Base-by-base conservation (phyloP, 306 rosid species). In the Pyrus betulifolia region DNA sequence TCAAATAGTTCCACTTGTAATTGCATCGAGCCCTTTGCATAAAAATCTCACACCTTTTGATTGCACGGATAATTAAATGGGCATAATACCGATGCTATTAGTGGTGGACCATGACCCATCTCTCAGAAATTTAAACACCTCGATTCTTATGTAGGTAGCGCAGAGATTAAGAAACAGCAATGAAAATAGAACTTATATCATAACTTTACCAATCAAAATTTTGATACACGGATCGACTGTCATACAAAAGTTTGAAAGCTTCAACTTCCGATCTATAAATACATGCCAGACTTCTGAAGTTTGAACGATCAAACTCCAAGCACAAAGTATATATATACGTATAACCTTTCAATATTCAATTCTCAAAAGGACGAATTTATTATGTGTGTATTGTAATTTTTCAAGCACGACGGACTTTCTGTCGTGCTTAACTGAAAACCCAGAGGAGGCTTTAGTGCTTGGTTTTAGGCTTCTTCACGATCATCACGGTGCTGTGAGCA, bases 401-500 rank as follows among this genome's bases (percentile, higher is more conserved):
- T 49, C 55, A 49, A 49, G 17, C 55, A 49, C 21, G 55, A 17
- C 2, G 2, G 18, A 15, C 3, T 2, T 18, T 49, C 2, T 6
- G 21, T 49, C 0, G 8, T 1, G 55, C 55, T 49, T 49, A 49
- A 49, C 21, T 49, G 55, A 49, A 15, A 1, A 9, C 8, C 21
- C 21, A 49, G 1, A 5, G 21, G 8, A 18, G 1, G 6, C 23
- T 74, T 74, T 11, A 77, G 33, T 69, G 80, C 23, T 77, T 77
- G 40, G 22, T 4, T 69, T 59, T 77, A 15, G 81, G 81, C 75
- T 10, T 59, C 58, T 69, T 77, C 75, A 77, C 75, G 33, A 77
- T 77, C 81, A 77, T 69, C 27, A 77, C 70, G 13, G 51, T 77
- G 70, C 81, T 69, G 35, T 69, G 81, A 18, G 62, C 62, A 14